phyloP scores from a whole-genome alignment of 116 monocot species.

The Iris pallida region DNA sequence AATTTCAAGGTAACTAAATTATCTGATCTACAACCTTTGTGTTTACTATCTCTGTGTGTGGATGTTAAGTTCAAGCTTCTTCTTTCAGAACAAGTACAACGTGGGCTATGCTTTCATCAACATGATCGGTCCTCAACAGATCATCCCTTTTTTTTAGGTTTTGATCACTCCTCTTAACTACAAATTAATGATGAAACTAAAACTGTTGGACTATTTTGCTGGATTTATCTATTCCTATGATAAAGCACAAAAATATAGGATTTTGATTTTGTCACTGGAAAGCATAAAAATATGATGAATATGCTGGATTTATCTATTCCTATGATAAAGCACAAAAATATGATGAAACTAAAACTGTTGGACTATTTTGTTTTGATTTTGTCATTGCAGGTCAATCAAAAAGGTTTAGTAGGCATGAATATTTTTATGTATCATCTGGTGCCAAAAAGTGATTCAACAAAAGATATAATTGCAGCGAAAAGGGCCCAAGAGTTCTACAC shows the following conservation, averaged over 20 bases:
- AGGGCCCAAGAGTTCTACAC: conserved; percentile 20
- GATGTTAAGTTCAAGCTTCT: conserved; percentile 2
- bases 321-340: too few species aligned
- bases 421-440: conserved; percentile 11
- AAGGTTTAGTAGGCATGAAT: conserved; percentile 36
- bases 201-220: background rate
- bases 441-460: conserved; percentile 21
- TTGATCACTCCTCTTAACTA: background rate
- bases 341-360: too few species aligned
- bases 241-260: too few species aligned
- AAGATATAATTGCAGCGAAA: conserved; percentile 21
- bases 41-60: background rate
- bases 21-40: background rate
- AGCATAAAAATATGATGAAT: too few species aligned
- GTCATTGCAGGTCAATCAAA: conserved; percentile 12
- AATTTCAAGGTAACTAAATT: conserved; percentile 69
- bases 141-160: conserved; percentile 85
- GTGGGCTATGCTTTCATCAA: conserved; percentile 99
- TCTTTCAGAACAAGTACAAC: conserved; percentile 92
- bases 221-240: too few species aligned
- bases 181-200: background rate
- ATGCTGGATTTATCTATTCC: too few species aligned
- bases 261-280: too few species aligned
- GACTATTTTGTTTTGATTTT: background rate
- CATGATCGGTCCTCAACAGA: conserved; percentile 77